These are phyloP conservation scores for Coffea eugenioides DNA, from an alignment of 257 asterid genomes.

Conservation along the genomic window DNA sequence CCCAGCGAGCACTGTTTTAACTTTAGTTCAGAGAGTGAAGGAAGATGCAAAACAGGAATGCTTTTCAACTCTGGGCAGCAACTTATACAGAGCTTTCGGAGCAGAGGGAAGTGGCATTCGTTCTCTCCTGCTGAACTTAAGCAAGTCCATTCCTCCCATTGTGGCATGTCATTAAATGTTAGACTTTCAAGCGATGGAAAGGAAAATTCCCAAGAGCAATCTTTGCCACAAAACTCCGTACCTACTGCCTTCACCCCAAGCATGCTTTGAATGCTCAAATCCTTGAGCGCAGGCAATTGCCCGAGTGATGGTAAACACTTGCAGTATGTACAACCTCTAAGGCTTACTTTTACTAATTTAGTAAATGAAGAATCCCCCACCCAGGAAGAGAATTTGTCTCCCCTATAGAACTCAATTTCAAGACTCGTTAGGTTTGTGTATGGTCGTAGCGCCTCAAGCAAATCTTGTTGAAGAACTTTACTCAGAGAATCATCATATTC, in stretches of 20 bases:
- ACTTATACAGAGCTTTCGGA: conserved; percentile 6
- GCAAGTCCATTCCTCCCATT: conserved; percentile 27
- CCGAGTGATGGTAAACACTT: conserved; percentile 22
- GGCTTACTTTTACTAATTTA: conserved; percentile 7
- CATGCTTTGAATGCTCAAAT: conserved; percentile 23
- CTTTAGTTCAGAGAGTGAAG: conserved; percentile 9
- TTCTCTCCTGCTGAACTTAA: background rate
- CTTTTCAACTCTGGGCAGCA: conserved; percentile 20
- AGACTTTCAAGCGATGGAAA: conserved; percentile 28
- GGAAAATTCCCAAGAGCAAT: too few species aligned
- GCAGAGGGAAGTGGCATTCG: conserved; percentile 10
- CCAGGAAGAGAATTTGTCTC: conserved; percentile 21
- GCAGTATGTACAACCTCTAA: conserved; percentile 14
- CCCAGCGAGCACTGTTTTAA: conserved; percentile 1
- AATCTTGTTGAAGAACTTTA: conserved; percentile 1
- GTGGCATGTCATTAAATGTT: conserved; percentile 24
- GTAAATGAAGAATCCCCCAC: conserved; percentile 8
- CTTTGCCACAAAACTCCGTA: conserved; percentile 14
- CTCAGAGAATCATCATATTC: too few species aligned
- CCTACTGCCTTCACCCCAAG: conserved; percentile 4
- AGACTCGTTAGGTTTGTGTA: conserved; percentile 10
- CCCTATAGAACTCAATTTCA: conserved; percentile 10
- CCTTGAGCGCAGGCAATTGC: conserved; percentile 19
- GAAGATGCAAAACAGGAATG: conserved; percentile 4
- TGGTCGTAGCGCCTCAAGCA: conserved; percentile 21